Evolutionary conservation across 805 yeast genomes (phyloP), one percentile per base, ranked within the genome.

Genomic region (Debaryomyces prosopidis): DNA sequence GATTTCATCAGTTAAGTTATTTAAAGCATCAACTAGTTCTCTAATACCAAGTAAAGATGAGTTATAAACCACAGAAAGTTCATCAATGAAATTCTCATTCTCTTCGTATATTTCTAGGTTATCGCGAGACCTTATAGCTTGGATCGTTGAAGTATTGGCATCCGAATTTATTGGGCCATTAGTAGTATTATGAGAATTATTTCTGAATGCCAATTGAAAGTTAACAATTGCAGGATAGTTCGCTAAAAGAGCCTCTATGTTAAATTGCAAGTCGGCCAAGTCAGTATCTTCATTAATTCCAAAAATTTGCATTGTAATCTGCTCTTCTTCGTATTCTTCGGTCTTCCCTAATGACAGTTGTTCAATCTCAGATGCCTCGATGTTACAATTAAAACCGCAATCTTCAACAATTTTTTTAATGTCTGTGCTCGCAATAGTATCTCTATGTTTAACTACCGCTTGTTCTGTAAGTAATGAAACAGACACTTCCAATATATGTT

Each of bases 381-480:
- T 32, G n/a, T 18, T 42, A 4, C 62, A 63, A 19, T 63, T 72
- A 45, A 72, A 73, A 3, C 77, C 77, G 48, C 75, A 68, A 36
- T 85, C 87, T 48, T 89, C 96, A 12, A 91, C 77, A 2, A 81
- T 66, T 17, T 77, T 80, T 20, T 62, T 60, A 1, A 90, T 59
- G 3, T 53, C 55, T 1, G 68, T 76, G 1, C 59, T 48, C 0
- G 71, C 43, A 1, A 75, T 55, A 0, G 44, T 28, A 1, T 65
- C 51, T 32, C 64, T 65, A 58, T 84, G 90, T 8, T 58, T 60
- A 2, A 89, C 77, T 14, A 66, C 58, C 2, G 91, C 96, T 40
- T 81, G 79, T 52, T 87, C 94, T 0, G 96, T 88, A 3, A 88
- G 67, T 26, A 89, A 73, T 1, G 96, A 86, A 1, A 91, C 88